Base-by-base conservation (phyloP, 192 early-diverging fungal species). In the Coemansia sp. region DNA sequence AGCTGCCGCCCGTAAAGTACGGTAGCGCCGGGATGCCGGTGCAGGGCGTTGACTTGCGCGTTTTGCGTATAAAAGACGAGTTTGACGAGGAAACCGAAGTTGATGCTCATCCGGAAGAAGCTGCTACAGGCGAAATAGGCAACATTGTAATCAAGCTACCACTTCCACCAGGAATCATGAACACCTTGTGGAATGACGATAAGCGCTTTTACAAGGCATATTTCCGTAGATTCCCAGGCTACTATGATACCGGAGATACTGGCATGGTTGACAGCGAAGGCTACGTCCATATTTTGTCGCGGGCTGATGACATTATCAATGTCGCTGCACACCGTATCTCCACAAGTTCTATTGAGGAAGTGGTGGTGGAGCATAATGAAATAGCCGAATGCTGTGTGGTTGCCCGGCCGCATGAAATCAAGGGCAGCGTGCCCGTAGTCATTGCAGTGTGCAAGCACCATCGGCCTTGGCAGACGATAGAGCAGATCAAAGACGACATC, bases 251-350 rank as follows among this genome's bases (percentile, higher is more conserved):
- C 0, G 90, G 91, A 6, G 93, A 95, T 62, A 84, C 88, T 0
- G 93, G 90, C 8, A 82, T 85, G 57, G 74, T 90, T 36, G 91
- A 91, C 71, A 78, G 79, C 40, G 84, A 89, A 48, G 89, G 87
- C 3, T 86, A 85, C 58, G 81, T 89, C n/a, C 84, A 85, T 42
- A 73, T 89, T 11, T 71, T 86, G 61, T 87, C 86, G 40, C 81
- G 88, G 38, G 84, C 83, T 5, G 86, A 87, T 57, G 86, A 89
- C 52, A 82, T 95, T 34, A 89, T 95, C 62, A 93, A 95, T 61
- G 88, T 90, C 0, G 91, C 93, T 0, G 90, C 87, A 12, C 93
- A 95, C 64, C 85, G 93, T 0, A 71, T 95, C 3, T 87, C 85
- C 9, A 89, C 88, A 1, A 89, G 89, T 26, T 84, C 83, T 0